Evolutionary conservation across 805 yeast genomes (phyloP), one percentile per base, ranked within the genome.

Genomic region (Metschnikowia lachancei): DNA sequence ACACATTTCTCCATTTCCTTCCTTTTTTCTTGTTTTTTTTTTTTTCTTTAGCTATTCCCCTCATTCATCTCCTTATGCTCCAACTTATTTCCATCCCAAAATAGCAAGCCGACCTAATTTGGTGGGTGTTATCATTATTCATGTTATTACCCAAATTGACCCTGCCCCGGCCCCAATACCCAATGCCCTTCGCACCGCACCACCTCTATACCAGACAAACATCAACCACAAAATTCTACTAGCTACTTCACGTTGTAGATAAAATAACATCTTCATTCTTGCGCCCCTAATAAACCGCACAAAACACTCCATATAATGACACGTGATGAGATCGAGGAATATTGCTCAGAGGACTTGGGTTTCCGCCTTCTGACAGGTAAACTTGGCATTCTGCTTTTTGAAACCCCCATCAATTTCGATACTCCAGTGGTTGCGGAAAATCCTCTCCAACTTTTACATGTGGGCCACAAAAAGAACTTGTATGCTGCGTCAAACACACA

Each of bases 291-390:
- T 14, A 10, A 18, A n/a, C 35, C 12, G 35, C 5, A 35, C 26
- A 10, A 13, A 36, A 32, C 7, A n/a, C 19, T 11, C 14, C 26
- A 4, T 10, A 28, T 3, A 33, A 45, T 45, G 49, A 14, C 41
- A 29, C 38, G 43, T 22, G 40, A 32, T 18, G 57, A 53, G 28
- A 41, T 53, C 6, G 52, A 49, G 22, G 58, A 55, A 42, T 28
- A 36, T 6, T 39, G 56, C 5, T 66, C 75, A 4, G 75, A 72
- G 47, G 75, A 72, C 52, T 65, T 72, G 48, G 80, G 80, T 5
- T 76, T 75, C 62, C 73, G 69, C 29, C 54, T 75, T 16, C 72
- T 70, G n/a, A 49, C 65, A 6, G 49, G 52, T 11, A 67, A 60
- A 41, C 55, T 62, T 13, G 78, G 75, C 1, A 37, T 51, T 17